These are phyloP conservation scores for Scheffersomyces segobiensis DNA, from an alignment of 1,139 yeast genomes.

Conservation along the genomic window DNA sequence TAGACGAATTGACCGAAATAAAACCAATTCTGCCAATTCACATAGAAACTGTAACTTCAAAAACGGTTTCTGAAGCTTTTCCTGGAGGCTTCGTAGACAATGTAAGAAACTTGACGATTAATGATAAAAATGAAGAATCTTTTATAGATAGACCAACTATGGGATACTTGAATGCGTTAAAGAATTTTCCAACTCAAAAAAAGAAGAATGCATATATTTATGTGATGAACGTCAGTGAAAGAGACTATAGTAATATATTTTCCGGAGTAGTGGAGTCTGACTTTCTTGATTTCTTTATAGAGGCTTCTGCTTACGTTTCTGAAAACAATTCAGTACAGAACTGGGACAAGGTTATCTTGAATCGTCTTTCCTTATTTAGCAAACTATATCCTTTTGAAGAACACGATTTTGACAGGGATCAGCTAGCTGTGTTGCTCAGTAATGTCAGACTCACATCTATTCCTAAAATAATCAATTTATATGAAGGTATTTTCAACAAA, in stretches of 20 bases:
- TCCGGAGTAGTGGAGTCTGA: constrained; percentile 52
- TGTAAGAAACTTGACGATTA: not conserved
- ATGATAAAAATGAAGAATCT: constrained; percentile 3
- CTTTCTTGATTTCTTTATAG: constrained; percentile 52
- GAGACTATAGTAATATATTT: constrained; percentile 36
- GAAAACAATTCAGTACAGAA: constrained; percentile 12
- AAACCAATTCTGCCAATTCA: constrained; percentile 25
- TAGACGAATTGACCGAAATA: constrained; percentile 22
- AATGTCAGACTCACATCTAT: not conserved
- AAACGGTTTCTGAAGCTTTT: not conserved
- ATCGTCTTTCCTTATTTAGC: constrained; percentile 1
- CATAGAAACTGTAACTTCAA: constrained; percentile 41
- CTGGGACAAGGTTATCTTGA: constrained; percentile 19
- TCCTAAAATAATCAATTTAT: not conserved
- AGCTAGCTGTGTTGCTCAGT: not conserved
- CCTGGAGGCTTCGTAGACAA: not conserved
- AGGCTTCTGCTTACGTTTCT: constrained; percentile 37
- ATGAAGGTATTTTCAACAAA: not conserved
- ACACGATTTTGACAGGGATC: not conserved
- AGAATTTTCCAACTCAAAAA: constrained; percentile 25
- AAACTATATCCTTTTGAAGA: not conserved
- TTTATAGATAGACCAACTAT: constrained; percentile 30
- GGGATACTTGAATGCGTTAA: constrained; percentile 29
- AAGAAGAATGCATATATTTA: constrained; percentile 39
- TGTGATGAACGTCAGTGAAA: constrained; percentile 34